Conservation (phyloP, 805 yeast species). For the Sugiyamaella boreocaroliniensis region DNA sequence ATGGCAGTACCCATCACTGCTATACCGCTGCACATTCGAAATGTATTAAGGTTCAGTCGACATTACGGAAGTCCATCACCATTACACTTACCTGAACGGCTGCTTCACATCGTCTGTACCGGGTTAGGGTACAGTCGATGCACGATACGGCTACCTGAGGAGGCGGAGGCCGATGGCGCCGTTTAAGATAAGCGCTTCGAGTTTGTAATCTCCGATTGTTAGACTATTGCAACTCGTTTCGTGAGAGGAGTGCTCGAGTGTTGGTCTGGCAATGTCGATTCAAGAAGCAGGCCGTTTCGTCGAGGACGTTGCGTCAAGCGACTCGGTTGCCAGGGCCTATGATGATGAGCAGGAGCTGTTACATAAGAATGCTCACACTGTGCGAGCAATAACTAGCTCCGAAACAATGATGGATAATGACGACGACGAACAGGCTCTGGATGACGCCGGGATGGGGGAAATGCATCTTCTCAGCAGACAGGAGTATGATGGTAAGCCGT, state of each 20-base stretch:
- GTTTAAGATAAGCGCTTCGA: background rate
- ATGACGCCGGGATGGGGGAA: background rate
- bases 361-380: background rate
- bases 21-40: no score
- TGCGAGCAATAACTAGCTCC: background rate
- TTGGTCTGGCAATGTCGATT: background rate
- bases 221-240: no score
- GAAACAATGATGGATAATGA: background rate
- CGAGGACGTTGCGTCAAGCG: constrained; percentile 6
- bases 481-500: constrained; percentile 3
- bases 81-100: no score
- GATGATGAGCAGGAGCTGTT: background rate
- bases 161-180: background rate
- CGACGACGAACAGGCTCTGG: constrained; percentile 1
- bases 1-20: no score
- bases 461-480: background rate
- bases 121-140: background rate
- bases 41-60: no score
- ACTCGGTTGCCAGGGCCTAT: background rate
- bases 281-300: constrained; percentile 1
- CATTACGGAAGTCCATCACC: no score
- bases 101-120: no score
- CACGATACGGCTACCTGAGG: background rate
- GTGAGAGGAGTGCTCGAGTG: background rate
- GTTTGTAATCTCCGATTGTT: no score